Evolutionary conservation across 306 rosid species (phyloP), one percentile per base, ranked within the genome.

Genomic region (Citrullus colocynthis): DNA sequence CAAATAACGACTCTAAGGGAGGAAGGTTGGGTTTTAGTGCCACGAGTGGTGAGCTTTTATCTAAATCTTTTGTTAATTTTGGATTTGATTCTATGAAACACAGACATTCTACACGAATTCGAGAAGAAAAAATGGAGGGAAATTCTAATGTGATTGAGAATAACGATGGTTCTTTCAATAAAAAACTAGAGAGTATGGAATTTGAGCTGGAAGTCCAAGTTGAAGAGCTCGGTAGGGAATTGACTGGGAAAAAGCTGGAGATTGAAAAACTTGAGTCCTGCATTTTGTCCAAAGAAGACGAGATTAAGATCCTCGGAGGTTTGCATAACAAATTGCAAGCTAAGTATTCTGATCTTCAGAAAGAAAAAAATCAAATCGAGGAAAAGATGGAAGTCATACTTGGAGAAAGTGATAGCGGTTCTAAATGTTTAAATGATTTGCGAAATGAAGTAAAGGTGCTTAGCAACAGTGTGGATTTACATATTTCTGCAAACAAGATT

Each of bases 81-180:
- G 92, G 83, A 69, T 83, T 93, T 75, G 87, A 88, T 81, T 77
- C 65, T 71, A 73, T 78, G 42, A 86, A 85, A 81, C 78, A 80
- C 75, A 75, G 78, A 60, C 83, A 85, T 77, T 84, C 76, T 57
- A 24, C 72, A 54, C 80, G 82, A 48, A 75, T 64, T 82, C 73
- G 75, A 69, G 90, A 87, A 78, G 91, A 72, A 57, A 76, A 42
- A 58, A 30, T 58, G n/a, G 82, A 83, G 83, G 56, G 70, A 81
- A 54, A 45, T 13, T 45, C 67, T 65, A 78, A 74, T 75, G 84
- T 82, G 83, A 78, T 69, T 54, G 70, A 44, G 17, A 71, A 52
- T 56, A 78, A 79, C 61, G 52, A 79, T 48, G 69, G 20, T 74
- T 15, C 11, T 66, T 82, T 81, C 48, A 48, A 58, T 78, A 76